Evolutionary conservation across 2,329 filamentous ascomycete genomes (phyloP).

Genomic region (Thermoascus crustaceus): DNA sequence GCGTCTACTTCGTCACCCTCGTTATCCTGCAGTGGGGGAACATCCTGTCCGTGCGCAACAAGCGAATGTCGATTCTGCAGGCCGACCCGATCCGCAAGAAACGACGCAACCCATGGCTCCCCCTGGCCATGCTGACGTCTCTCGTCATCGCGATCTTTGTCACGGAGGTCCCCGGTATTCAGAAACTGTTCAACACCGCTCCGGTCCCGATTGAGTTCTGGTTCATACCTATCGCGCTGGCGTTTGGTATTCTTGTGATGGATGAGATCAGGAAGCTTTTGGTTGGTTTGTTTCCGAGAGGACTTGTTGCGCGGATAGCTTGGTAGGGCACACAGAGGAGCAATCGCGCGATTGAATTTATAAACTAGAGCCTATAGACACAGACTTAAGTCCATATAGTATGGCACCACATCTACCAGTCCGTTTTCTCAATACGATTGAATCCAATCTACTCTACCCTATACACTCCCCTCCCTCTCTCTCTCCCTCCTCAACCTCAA

Average conservation of each 20-base stretch:
- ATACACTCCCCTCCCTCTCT: no score
- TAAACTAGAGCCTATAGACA: no score
- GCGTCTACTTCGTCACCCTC: constrained; percentile 48
- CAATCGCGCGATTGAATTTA: no score
- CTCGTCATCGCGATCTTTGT: constrained; percentile 47
- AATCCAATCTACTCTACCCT: no score
- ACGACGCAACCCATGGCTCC: constrained; percentile 44
- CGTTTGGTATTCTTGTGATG: constrained; percentile 43
- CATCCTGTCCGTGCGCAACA: constrained; percentile 44
- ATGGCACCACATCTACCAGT: no score
- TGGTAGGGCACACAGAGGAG: no score
- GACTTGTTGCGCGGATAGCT: constrained; percentile 40
- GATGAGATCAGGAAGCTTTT: constrained; percentile 47
- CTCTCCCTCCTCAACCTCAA: neutral
- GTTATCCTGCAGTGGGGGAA: constrained; percentile 50
- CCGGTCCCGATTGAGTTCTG: constrained; percentile 46
- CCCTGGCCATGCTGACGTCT: constrained; percentile 40
- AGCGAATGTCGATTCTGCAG: constrained; percentile 45
- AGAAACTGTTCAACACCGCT: constrained; percentile 42
- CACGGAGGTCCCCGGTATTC: constrained; percentile 44
- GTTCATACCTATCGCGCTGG: constrained; percentile 45
- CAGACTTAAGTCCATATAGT: no score
- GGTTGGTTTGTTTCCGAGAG: constrained; percentile 40
- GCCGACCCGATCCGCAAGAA: constrained; percentile 42
- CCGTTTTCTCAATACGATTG: no score